Evolutionary conservation across 2,329 filamentous ascomycete genomes (phyloP).

Genomic region (Cordyceps farinosa): DNA sequence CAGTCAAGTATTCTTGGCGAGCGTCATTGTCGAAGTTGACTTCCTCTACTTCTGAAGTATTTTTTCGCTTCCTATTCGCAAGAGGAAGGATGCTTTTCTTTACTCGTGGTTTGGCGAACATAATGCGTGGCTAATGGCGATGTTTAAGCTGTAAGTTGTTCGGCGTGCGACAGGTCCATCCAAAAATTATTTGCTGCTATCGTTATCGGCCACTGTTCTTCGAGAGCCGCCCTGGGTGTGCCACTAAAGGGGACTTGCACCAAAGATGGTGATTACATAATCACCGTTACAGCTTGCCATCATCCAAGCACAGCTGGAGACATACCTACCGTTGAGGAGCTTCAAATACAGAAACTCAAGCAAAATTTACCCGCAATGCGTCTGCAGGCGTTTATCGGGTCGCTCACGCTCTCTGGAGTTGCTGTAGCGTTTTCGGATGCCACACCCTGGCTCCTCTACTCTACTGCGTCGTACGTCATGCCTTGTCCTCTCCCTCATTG

Average conservation of each 20-base stretch:
- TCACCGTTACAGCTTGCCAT: background rate
- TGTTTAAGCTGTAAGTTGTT: background rate
- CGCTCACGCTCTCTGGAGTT: slow-evolving; percentile 54
- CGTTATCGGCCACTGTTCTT: slow-evolving; percentile 8
- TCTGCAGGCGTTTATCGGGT: slow-evolving; percentile 47
- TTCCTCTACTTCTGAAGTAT: slow-evolving; percentile 62
- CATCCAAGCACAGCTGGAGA: background rate
- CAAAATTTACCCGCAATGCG: slow-evolving; percentile 46
- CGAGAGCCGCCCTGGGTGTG: slow-evolving; percentile 24
- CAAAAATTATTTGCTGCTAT: slow-evolving; percentile 14
- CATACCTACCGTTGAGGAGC: background rate
- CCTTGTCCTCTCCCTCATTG: slow-evolving; percentile 9
- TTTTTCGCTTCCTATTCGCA: slow-evolving; percentile 64
- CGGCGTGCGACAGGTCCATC: background rate
- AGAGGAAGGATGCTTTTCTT: slow-evolving; percentile 57
- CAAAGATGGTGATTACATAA: slow-evolving; percentile 15
- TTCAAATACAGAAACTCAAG: slow-evolving; percentile 19
- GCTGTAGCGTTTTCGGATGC: slow-evolving; percentile 77
- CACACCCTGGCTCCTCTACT: slow-evolving; percentile 85
- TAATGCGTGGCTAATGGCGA: slow-evolving; percentile 19
- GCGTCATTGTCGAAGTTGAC: slow-evolving; percentile 79
- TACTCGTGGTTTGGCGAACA: slow-evolving; percentile 56
- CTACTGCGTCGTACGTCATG: slow-evolving; percentile 68
- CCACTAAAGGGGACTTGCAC: slow-evolving; percentile 22
- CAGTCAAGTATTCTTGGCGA: slow-evolving; percentile 83